A percentile compares a stretch with the other conserved stretches of the same genome.
These are phyloP conservation scores for Dianthus caryophyllus DNA, from an alignment of 148 eudicot genomes.

Conservation along the genomic window DNA sequence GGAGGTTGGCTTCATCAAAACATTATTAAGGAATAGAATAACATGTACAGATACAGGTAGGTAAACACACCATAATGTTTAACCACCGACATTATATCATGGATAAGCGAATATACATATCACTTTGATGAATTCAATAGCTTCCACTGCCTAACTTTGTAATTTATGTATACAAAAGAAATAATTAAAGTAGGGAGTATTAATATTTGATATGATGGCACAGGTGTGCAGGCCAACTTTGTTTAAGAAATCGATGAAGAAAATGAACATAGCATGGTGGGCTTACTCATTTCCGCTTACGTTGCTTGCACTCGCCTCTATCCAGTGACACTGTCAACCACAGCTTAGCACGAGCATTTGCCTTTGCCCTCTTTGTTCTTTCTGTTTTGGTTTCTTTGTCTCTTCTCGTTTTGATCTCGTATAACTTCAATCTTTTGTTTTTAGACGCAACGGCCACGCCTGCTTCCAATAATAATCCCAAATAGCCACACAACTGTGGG, in stretches of 20 bases:
- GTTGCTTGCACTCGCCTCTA: slow-evolving; percentile 43
- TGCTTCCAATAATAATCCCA: slow-evolving; percentile 3
- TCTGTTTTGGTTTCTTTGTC: slow-evolving; percentile 44
- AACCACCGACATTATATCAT: too few species aligned
- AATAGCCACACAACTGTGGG: neutral
- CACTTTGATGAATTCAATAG: too few species aligned
- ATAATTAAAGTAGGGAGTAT: too few species aligned
- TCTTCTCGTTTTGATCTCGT: slow-evolving; percentile 36
- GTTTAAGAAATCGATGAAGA: slow-evolving; percentile 61
- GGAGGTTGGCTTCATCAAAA: too few species aligned
- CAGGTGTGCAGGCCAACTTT: slow-evolving; percentile 68
- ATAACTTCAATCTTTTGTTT: slow-evolving; percentile 30
- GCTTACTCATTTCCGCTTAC: slow-evolving; percentile 58
- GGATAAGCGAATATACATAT: too few species aligned
- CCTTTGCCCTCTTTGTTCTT: slow-evolving; percentile 34
- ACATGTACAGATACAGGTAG: too few species aligned
- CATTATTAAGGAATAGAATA: too few species aligned
- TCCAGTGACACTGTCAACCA: slow-evolving; percentile 36
- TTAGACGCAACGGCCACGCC: slow-evolving; percentile 10
- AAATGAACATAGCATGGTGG: slow-evolving; percentile 69
- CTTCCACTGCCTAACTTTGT: too few species aligned
- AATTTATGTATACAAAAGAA: too few species aligned
- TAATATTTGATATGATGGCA: too few species aligned
- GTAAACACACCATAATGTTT: too few species aligned
- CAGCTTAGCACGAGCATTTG: slow-evolving; percentile 26